Evolutionary conservation across 179 eudicot genomes (phyloP), one percentile per base, ranked within the genome.

Genomic region (Beta macrorhiza): DNA sequence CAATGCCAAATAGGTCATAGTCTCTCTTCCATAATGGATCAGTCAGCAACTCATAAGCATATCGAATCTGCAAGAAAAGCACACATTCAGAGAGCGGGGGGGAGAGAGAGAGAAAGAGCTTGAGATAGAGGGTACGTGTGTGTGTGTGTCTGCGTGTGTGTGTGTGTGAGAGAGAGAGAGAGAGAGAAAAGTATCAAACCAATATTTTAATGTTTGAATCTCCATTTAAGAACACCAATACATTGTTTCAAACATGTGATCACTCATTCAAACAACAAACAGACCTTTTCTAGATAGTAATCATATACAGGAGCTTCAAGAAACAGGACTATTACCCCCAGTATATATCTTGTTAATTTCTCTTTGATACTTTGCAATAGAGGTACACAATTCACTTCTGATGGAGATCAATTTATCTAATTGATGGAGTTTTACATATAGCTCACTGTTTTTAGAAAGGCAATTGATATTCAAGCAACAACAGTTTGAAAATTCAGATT

Each of bases 31-130:
- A 89, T 67, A 90, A 52, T 51, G 91, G 88, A 90, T 92, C 86
- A 67, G 86, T 85, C 62, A 95, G 89, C 75, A 95, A 89, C 91
- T 95, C 99, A 87, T 84, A 95, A 77, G 99, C 94, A 91, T 93
- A 93, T 70, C 87, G 89, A 76, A 91, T 90, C 99, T 95, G 95
- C 74, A 84, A 77, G 32, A 51, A 78, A 75, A 82, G 79, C 20
- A 80, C 52, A 72, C 47, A 5, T 52, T 25, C 15, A 77, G 61
- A 20, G 17, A 77, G 20, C 25, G n/a, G 3, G 42, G 42, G 42
- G 42, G 42, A 3, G 42, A 3, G 42, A 2, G 2, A 3, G 42
- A 25, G 25, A 37, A 1, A 37, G 42, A 37, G 42, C 25, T 25
- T 25, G 25, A 37, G 42, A 37, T 37, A 37, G 42, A 37, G 42